Evolutionary conservation across 164 flowering plant genomes (phyloP).

Genomic region (Magnolia changhungtana): DNA sequence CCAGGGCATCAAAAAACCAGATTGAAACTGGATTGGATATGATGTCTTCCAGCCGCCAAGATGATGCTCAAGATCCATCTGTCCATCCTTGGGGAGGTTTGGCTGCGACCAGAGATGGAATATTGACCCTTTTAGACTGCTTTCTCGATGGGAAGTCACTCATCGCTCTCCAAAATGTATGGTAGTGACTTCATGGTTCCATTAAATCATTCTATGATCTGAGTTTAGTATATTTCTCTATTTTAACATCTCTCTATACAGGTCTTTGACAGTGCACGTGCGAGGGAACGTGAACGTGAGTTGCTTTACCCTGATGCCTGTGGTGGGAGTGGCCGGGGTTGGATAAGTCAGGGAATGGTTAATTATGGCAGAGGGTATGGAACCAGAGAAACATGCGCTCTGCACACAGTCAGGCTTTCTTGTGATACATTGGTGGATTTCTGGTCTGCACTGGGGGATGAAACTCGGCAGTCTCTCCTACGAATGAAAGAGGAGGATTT

Average conservation of each 20-base stretch:
- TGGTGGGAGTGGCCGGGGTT: slow-evolving; percentile 96
- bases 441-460: slow-evolving; percentile 96
- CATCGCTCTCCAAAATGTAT: slow-evolving; percentile 81
- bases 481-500: slow-evolving; percentile 99
- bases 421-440: slow-evolving; percentile 94
- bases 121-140: slow-evolving; percentile 78
- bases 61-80: slow-evolving; percentile 82
- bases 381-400: slow-evolving; percentile 91
- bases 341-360: slow-evolving; percentile 90
- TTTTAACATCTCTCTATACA: slow-evolving; percentile 26
- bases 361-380: slow-evolving; percentile 93
- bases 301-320: slow-evolving; percentile 98
- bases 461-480: slow-evolving; percentile 79
- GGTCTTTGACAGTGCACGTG: slow-evolving; percentile 95
- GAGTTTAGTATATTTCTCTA: neutral
- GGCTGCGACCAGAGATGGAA: slow-evolving; percentile 81
- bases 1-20: slow-evolving; percentile 29
- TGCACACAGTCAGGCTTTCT: slow-evolving; percentile 93
- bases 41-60: slow-evolving; percentile 32
- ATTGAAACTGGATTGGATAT: slow-evolving; percentile 23
- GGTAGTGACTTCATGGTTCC: slow-evolving; percentile 6
- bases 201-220: neutral
- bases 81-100: slow-evolving; percentile 98
- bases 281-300: slow-evolving; percentile 89
- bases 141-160: slow-evolving; percentile 73